phyloP scores from a whole-genome alignment of 2,329 filamentous ascomycete species.

The Phialocephala subalpina region DNA sequence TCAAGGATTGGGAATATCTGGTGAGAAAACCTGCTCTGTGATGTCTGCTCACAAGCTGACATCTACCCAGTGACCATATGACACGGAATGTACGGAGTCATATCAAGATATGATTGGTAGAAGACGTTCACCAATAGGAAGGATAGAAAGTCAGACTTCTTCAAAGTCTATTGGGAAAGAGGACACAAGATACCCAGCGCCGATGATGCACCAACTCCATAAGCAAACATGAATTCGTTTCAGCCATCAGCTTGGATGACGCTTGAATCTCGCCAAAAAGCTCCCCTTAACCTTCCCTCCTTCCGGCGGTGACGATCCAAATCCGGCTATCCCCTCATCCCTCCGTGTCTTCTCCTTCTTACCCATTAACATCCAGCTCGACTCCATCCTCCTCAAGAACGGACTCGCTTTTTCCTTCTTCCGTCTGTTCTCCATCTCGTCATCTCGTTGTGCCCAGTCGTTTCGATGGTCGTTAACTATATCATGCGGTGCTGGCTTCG shows the following conservation, averaged over 20 bases:
- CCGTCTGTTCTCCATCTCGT: slow-evolving; percentile 30
- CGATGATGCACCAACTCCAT: slow-evolving; percentile 15
- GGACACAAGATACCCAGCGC: slow-evolving; percentile 18
- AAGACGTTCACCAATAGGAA: slow-evolving; percentile 5
- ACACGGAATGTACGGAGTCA: neutral
- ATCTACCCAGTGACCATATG: neutral
- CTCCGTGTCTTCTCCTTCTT: slow-evolving; percentile 43
- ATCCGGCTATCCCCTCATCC: slow-evolving; percentile 29
- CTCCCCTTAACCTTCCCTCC: slow-evolving; percentile 30
- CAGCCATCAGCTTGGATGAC: slow-evolving; percentile 35
- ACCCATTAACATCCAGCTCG: slow-evolving; percentile 57
- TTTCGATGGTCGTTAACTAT: slow-evolving; percentile 34
- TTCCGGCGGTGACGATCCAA: slow-evolving; percentile 31
- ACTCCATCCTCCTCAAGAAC: slow-evolving; percentile 54
- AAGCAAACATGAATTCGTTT: slow-evolving; percentile 14
- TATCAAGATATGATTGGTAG: slow-evolving; percentile 8
- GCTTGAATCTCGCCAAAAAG: slow-evolving; percentile 41
- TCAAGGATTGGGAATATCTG: slow-evolving; percentile 1
- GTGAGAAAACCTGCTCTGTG: neutral
- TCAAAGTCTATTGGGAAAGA: neutral
- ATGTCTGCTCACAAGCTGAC: neutral
- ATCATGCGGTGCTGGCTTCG: slow-evolving; percentile 22
- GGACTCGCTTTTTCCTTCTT: slow-evolving; percentile 35
- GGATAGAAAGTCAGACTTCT: slow-evolving; percentile 3
- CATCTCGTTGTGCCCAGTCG: slow-evolving; percentile 67